Evolutionary conservation across 805 yeast genomes (phyloP).

Genomic region (Candida hungchunana): DNA sequence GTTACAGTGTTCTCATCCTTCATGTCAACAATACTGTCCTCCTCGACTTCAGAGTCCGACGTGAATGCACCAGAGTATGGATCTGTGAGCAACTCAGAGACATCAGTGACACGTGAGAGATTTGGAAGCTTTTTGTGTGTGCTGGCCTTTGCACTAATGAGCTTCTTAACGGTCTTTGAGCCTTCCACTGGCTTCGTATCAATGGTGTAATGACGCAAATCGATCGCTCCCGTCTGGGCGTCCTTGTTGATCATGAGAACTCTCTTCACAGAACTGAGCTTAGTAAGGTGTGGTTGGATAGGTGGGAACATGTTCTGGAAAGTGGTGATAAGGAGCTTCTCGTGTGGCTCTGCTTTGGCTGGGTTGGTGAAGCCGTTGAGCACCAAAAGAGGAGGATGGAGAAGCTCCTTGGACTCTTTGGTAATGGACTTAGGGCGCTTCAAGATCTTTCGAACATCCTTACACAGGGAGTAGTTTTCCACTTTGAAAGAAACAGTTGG

Average conservation of each 20-base stretch:
- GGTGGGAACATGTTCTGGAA: constrained; percentile 97
- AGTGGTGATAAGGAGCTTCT: constrained; percentile 79
- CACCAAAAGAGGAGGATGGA: constrained; percentile 84
- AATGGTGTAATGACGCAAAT: constrained; percentile 85
- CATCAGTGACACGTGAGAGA: constrained; percentile 57
- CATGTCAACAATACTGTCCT: constrained; percentile 75
- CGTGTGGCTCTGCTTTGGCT: constrained; percentile 59
- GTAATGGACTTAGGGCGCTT: constrained; percentile 76
- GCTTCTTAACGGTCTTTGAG: constrained; percentile 24
- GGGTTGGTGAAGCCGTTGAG: constrained; percentile 84
- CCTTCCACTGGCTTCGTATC: constrained; percentile 80
- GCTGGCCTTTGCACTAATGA: constrained; percentile 23
- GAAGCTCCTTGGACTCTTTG: constrained; percentile 54
- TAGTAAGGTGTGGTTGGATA: constrained; percentile 78
- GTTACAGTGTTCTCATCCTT: constrained; percentile 26
- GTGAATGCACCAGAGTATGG: constrained; percentile 81
- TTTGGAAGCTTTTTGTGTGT: constrained; percentile 25
- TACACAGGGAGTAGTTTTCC: constrained; percentile 69
- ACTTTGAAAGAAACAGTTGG: constrained; percentile 88
- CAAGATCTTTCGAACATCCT: constrained; percentile 69
- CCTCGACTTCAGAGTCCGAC: constrained; percentile 92
- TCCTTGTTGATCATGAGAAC: constrained; percentile 80
- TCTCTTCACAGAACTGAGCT: constrained; percentile 70
- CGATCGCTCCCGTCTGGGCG: constrained; percentile 66
- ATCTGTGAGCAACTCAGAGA: constrained; percentile 78